Percentiles rank a stretch among this genome's conserved stretches.
Evolutionary conservation across 2,329 filamentous ascomycete genomes (phyloP).

Genomic region (Neoscytalidium dimidiatum): DNA sequence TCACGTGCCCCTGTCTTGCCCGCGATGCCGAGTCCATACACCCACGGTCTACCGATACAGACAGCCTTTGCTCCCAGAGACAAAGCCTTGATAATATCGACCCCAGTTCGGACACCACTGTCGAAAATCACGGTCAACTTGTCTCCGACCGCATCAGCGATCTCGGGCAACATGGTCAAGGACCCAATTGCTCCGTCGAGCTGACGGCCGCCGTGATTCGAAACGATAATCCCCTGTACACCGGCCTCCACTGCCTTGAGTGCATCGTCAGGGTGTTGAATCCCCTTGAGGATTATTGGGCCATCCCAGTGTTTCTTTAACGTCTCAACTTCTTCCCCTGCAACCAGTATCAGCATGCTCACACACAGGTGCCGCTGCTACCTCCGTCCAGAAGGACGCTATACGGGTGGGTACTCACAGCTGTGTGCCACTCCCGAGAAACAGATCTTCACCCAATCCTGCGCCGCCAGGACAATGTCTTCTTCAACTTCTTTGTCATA

Average conservation of each 20-base stretch:
- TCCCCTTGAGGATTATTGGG: constrained; percentile 65
- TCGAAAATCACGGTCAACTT: constrained; percentile 50
- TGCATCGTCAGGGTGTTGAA: constrained; percentile 54
- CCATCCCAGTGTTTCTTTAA: constrained; percentile 64
- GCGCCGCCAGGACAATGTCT: constrained; percentile 36
- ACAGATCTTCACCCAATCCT: constrained; percentile 29
- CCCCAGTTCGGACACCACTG: constrained; percentile 52
- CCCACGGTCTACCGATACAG: constrained; percentile 58
- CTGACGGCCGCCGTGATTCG: constrained; percentile 57
- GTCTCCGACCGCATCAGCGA: constrained; percentile 50
- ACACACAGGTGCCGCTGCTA: not conserved
- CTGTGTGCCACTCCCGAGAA: constrained; percentile 50
- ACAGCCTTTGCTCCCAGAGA: constrained; percentile 60
- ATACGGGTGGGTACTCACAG: not conserved
- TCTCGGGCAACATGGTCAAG: constrained; percentile 58
- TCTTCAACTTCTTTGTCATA: constrained; percentile 40
- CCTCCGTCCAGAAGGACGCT: not conserved
- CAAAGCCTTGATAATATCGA: constrained; percentile 54
- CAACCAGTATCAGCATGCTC: not conserved
- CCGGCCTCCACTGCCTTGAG: constrained; percentile 46
- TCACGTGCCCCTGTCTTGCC: constrained; percentile 57
- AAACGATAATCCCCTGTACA: constrained; percentile 53
- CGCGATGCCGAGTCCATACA: constrained; percentile 59
- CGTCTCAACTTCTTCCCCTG: constrained; percentile 60
- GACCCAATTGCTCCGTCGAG: constrained; percentile 54